phyloP scores from a whole-genome alignment of 331 rosid species.

The Saraca asoca region DNA sequence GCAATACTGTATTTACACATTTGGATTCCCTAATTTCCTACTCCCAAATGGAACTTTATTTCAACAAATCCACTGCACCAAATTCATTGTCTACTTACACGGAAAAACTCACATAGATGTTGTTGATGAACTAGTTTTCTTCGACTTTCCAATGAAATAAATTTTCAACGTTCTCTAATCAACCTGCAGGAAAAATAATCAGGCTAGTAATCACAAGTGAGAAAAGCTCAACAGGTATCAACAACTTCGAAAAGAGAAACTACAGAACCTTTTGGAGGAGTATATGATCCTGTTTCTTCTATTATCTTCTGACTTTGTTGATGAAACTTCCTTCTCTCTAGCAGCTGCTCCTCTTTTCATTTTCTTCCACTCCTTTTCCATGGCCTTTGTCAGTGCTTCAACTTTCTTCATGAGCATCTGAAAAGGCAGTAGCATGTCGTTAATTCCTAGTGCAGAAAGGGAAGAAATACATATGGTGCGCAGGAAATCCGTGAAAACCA shows the following conservation, averaged over 20 bases:
- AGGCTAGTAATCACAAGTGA: constrained; percentile 20
- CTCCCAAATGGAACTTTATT: constrained; percentile 44
- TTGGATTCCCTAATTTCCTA: constrained; percentile 32
- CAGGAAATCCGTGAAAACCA: constrained; percentile 27
- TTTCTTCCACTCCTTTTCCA: constrained; percentile 82
- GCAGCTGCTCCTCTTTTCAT: constrained; percentile 82
- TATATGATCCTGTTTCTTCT: constrained; percentile 51
- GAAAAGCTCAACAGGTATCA: background rate
- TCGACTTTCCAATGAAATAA: constrained; percentile 37
- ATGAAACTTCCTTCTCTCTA: constrained; percentile 74
- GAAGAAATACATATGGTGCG: background rate
- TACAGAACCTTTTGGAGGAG: constrained; percentile 67
- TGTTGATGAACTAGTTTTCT: constrained; percentile 23
- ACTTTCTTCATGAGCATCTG: constrained; percentile 82
- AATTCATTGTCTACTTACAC: constrained; percentile 42
- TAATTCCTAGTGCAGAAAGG: constrained; percentile 5
- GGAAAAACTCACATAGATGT: constrained; percentile 37
- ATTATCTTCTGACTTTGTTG: constrained; percentile 49
- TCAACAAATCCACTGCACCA: constrained; percentile 30
- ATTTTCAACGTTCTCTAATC: constrained; percentile 45
- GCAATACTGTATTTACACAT: constrained; percentile 33
- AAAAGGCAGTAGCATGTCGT: constrained; percentile 33
- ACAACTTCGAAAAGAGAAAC: constrained; percentile 20
- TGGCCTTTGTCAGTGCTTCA: constrained; percentile 78
- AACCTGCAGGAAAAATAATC: constrained; percentile 51